Evolutionary conservation across 1,284 basidiomycete species (phyloP).

Genomic region (Ceratobasidium sp.): DNA sequence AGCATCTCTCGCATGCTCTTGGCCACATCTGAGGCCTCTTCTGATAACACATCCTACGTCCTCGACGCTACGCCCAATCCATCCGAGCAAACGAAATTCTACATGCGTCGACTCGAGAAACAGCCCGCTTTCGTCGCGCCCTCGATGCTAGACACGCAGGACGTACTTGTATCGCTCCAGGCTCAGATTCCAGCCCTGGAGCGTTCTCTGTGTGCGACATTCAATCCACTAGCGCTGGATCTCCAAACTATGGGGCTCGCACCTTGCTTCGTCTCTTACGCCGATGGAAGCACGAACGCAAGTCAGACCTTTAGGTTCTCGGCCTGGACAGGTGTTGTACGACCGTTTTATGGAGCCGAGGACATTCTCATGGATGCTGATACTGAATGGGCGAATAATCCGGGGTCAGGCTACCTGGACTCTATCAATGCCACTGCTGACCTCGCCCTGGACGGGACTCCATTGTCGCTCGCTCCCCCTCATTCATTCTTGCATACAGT

Average conservation of each 20-base stretch:
- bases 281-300: background rate
- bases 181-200: background rate
- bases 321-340: background rate
- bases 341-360: conserved; percentile 24
- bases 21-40: background rate
- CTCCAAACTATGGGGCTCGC: conserved; percentile 26
- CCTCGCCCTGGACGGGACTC: background rate
- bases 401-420: background rate
- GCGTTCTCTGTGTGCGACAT: conserved; percentile 20
- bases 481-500: background rate
- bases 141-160: background rate
- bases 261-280: background rate
- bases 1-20: background rate
- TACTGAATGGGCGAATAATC: background rate
- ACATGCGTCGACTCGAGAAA: background rate
- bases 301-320: conserved; percentile 32
- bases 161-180: conserved; percentile 29
- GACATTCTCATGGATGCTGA: background rate
- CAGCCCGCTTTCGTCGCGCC: background rate
- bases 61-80: conserved; percentile 25
- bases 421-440: background rate
- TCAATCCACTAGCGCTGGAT: conserved; percentile 15
- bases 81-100: conserved; percentile 26
- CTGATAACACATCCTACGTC: background rate
- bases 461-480: background rate